Conservation (phyloP, 2,329 filamentous ascomycete species). For the Cryphonectria nitschkei region DNA sequence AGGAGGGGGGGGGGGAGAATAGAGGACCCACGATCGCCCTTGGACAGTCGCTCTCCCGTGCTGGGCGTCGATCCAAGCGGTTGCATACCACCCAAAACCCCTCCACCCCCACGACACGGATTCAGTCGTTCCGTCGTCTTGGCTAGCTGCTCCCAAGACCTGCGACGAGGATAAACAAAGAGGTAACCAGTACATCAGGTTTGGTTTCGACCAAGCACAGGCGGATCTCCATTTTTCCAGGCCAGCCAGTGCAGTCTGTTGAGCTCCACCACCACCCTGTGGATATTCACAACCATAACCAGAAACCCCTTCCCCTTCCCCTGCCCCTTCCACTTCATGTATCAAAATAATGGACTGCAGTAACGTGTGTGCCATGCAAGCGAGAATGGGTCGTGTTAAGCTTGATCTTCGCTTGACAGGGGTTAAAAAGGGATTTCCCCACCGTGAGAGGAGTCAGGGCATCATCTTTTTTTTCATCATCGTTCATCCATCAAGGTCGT, state of each 20-base stretch:
- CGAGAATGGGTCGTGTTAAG: background rate
- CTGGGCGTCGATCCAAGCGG: constrained; percentile 5
- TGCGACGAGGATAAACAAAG: background rate
- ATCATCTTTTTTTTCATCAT: background rate
- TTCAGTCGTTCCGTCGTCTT: background rate
- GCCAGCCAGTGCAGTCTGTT: no score
- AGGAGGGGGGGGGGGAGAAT: background rate
- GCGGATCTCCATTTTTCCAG: background rate
- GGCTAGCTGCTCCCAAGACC: background rate
- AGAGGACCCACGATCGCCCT: background rate
- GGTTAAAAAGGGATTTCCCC: background rate
- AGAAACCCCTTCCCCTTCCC: background rate
- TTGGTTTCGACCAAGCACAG: constrained; percentile 4
- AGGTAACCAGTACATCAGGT: background rate
- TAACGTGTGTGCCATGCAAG: background rate
- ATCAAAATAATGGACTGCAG: background rate
- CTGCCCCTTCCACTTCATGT: background rate
- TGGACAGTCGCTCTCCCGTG: constrained; percentile 6
- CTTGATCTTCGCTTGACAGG: constrained; percentile 4
- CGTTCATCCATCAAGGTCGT: background rate
- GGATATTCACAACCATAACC: background rate
- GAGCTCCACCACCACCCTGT: background rate
- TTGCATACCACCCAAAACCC: background rate
- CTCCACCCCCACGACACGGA: background rate
- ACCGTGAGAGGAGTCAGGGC: background rate